Base-by-base conservation (phyloP, 768 basidiomycete genomes). In the Russula sp. region DNA sequence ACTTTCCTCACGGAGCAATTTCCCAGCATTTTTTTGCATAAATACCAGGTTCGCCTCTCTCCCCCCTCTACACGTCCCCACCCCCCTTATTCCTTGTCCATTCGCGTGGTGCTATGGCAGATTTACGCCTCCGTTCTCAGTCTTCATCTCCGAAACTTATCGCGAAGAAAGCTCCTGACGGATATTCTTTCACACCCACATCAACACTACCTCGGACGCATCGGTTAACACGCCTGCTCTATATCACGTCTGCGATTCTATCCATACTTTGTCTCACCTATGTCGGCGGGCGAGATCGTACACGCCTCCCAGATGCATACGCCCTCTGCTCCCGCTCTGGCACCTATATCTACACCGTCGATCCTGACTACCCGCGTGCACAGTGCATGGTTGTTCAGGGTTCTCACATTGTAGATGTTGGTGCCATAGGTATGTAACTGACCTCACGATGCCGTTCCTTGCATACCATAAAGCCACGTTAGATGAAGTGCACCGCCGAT, bases 321-420 rank as follows among this genome's bases (percentile, higher is more conserved):
- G 84, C 81, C 1, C 66, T 90, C n/a, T 89, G 88, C 71, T 82
- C 87, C 34, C 76, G 69, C 52, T 73, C 78, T 11, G 77, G 76
- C 20, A 66, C 76, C 52, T 72, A 73, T 35, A 79, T 91, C 52
- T 88, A 89, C 67, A 87, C 85, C 18, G 85, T 89, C n/a, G 85
- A 90, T 69, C 70, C 73, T 7, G 58, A 70, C 35, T 78, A 80
- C 62, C 72, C 79, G 5, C 76, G 72, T 58, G 81, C 77, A 6
- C 81, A 90, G 67, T 90, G 88, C 65, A 76, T 91, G 41, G 79
- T 88, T 22, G 75, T 90, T 20, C 70, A 79, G 42, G 76, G 76
- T 32, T 71, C 75, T 41, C 69, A 72, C 59, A 83, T 91, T 63
- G 69, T 75, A 14, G 82, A 81, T 58, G 77, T 73, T 7, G 87